These are phyloP conservation scores for Colletotrichum higginsianum DNA, from an alignment of 2,329 filamentous ascomycete species.

Conservation along the genomic window DNA sequence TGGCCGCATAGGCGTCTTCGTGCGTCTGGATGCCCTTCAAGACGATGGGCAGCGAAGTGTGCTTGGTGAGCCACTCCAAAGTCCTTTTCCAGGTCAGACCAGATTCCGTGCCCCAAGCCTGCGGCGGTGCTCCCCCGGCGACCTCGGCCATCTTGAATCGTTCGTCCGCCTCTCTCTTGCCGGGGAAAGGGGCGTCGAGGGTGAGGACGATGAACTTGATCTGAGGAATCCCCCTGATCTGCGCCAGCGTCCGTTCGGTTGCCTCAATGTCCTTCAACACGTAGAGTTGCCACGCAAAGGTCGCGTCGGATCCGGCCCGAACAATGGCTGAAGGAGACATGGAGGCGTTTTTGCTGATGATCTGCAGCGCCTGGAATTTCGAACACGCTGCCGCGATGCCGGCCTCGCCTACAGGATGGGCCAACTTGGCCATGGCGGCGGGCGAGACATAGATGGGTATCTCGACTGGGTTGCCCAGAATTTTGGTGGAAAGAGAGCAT, in stretches of 20 bases:
- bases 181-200: conserved; percentile 53
- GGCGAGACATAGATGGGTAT: conserved; percentile 84
- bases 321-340: conserved; percentile 89
- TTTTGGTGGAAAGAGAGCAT: conserved; percentile 78
- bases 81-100: conserved; percentile 66
- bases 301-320: conserved; percentile 73
- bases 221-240: conserved; percentile 80
- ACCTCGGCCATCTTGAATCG: conserved; percentile 66
- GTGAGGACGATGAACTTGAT: conserved; percentile 58
- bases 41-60: conserved; percentile 65
- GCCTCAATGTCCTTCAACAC: conserved; percentile 79
- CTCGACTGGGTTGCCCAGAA: conserved; percentile 77
- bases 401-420: conserved; percentile 81
- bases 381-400: conserved; percentile 82
- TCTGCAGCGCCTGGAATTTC: conserved; percentile 79
- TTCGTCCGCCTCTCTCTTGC: conserved; percentile 71
- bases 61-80: conserved; percentile 65
- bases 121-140: conserved; percentile 30
- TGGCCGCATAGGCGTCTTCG: conserved; percentile 56
- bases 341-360: conserved; percentile 86
- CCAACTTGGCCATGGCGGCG: conserved; percentile 85
- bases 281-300: conserved; percentile 91
- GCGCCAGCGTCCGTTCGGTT: conserved; percentile 53
- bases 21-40: conserved; percentile 71
- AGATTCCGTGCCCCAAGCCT: conserved; percentile 59